Evolutionary conservation across 306 rosid genomes (phyloP).

Genomic region (Carpinus fangiana): DNA sequence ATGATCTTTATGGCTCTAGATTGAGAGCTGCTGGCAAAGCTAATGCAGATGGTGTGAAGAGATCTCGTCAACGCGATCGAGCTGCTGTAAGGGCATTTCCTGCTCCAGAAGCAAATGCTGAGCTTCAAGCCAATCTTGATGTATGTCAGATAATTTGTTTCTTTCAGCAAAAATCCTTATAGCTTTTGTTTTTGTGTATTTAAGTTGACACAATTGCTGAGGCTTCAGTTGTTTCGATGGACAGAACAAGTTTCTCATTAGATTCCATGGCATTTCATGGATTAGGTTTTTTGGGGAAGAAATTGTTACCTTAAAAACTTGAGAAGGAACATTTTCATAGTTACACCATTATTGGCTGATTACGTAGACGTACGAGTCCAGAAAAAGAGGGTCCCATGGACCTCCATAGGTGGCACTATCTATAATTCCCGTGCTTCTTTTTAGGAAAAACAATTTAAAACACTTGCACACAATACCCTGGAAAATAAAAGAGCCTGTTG

Average conservation of each 20-base stretch:
- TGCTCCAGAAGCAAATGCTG: slow-evolving; percentile 93
- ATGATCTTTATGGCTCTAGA: slow-evolving; percentile 50
- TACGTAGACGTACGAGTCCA: background rate
- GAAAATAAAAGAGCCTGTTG: background rate
- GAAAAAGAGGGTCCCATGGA: background rate
- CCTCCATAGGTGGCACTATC: background rate
- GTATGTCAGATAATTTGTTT: slow-evolving; percentile 47
- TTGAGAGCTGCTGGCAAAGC: slow-evolving; percentile 84
- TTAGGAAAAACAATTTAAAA: background rate
- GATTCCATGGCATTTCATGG: background rate
- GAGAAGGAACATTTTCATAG: background rate
- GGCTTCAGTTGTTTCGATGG: background rate
- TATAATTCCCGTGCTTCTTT: background rate
- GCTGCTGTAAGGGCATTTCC: slow-evolving; percentile 69
- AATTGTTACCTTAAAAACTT: background rate
- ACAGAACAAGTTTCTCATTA: background rate
- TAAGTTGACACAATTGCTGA: background rate
- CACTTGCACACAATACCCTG: background rate
- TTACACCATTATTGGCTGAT: background rate
- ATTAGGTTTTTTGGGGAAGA: background rate
- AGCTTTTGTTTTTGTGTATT: slow-evolving; percentile 10
- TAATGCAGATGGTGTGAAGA: slow-evolving; percentile 78
- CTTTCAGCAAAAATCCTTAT: slow-evolving; percentile 15
- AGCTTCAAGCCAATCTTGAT: slow-evolving; percentile 90
- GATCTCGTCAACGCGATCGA: slow-evolving; percentile 81